phyloP scores from a whole-genome alignment of 1,139 yeast species.

The Yamadazyma atmosphaerica region DNA sequence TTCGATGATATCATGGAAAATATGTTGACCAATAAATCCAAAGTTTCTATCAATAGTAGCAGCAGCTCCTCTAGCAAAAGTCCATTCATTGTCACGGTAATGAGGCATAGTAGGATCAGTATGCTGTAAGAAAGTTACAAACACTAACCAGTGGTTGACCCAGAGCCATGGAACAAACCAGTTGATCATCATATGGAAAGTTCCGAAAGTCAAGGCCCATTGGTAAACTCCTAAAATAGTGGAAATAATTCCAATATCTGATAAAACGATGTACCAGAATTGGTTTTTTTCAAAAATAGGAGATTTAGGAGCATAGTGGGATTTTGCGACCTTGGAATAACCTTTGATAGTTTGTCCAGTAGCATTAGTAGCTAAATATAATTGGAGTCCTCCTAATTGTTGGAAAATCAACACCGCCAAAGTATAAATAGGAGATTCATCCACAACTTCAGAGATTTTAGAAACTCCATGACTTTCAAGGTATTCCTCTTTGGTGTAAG shows the following conservation, averaged over 20 bases:
- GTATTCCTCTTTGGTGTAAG: slow-evolving; percentile 61
- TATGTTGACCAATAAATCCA: slow-evolving; percentile 76
- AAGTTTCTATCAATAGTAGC: slow-evolving; percentile 84
- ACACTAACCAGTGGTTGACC: slow-evolving; percentile 89
- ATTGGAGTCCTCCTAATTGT: slow-evolving; percentile 76
- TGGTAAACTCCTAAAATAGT: slow-evolving; percentile 58
- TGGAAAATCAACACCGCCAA: slow-evolving; percentile 58
- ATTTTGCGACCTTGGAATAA: slow-evolving; percentile 43
- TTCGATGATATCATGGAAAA: slow-evolving; percentile 87
- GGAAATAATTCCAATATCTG: slow-evolving; percentile 68
- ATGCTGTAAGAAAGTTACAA: slow-evolving; percentile 83
- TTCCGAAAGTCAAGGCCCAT: slow-evolving; percentile 65
- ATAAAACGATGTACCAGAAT: slow-evolving; percentile 65
- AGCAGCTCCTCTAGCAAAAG: slow-evolving; percentile 86
- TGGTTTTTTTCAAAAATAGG: slow-evolving; percentile 73
- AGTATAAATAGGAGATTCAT: slow-evolving; percentile 73
- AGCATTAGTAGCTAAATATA: slow-evolving; percentile 66
- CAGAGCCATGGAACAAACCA: slow-evolving; percentile 78
- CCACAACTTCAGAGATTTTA: slow-evolving; percentile 58
- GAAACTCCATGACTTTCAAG: slow-evolving; percentile 38
- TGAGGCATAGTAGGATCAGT: slow-evolving; percentile 81
- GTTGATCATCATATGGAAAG: slow-evolving; percentile 62
- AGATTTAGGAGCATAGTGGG: slow-evolving; percentile 71
- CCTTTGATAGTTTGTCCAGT: slow-evolving; percentile 72
- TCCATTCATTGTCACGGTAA: slow-evolving; percentile 75